These are phyloP conservation scores for Phalaenopsis aphrodite DNA, from an alignment of 106 monocot species.

Conservation along the genomic window DNA sequence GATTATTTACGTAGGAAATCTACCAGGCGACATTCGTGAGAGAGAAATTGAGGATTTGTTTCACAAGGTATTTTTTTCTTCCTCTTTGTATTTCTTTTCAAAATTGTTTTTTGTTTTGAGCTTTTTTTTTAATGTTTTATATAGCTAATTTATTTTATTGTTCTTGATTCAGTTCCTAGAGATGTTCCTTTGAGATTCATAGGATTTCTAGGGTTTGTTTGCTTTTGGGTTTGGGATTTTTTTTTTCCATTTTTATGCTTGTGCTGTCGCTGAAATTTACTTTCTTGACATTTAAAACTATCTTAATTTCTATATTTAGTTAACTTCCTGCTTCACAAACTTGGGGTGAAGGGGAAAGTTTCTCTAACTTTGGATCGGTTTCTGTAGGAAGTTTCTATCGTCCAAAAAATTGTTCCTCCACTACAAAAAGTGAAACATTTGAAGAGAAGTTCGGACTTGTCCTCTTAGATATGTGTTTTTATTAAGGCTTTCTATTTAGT, in stretches of 20 bases:
- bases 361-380: background rate
- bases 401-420: background rate
- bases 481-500: no score
- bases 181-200: background rate
- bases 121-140: background rate
- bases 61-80: constrained; percentile 23
- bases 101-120: constrained; percentile 3
- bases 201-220: background rate
- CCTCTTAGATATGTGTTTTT: no score
- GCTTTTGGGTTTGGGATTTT: background rate
- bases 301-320: background rate
- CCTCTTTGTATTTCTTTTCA: background rate
- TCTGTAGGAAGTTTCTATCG: background rate
- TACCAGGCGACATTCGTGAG: constrained; percentile 39
- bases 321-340: no score
- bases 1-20: constrained; percentile 39
- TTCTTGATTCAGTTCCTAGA: background rate
- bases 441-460: no score
- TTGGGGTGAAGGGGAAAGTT: no score
- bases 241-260: background rate
- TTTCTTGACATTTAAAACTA: background rate
- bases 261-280: background rate
- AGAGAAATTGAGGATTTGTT: constrained; percentile 40
- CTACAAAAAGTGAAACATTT: background rate
- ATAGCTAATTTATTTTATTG: background rate